Conservation (phyloP, 495 filamentous ascomycete genomes). For the Daldinia grandis region DNA sequence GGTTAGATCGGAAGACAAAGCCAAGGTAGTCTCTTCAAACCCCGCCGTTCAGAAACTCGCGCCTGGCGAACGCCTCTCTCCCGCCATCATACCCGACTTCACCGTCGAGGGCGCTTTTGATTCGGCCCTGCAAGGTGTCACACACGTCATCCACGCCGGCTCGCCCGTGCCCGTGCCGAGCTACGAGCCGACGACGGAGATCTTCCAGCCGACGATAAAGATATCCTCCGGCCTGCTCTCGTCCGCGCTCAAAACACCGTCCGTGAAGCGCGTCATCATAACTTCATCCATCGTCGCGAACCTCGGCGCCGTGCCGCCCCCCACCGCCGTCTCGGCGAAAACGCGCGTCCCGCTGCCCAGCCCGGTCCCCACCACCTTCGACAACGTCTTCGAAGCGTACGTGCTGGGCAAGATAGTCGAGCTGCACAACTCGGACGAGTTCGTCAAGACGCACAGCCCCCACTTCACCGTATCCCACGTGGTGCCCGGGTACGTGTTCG, state of each 20-base stretch:
- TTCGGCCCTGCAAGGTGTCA: neutral
- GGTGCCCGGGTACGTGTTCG: conserved; percentile 50
- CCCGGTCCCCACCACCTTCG: neutral
- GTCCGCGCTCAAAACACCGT: neutral
- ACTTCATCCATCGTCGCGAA: neutral
- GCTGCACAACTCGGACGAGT: conserved; percentile 23
- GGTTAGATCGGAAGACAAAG: conserved; percentile 45
- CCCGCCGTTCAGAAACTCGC: conserved; percentile 39
- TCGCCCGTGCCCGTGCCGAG: neutral
- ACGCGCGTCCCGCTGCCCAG: neutral
- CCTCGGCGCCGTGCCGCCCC: neutral
- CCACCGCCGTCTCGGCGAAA: neutral
- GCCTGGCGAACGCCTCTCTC: conserved; percentile 15
- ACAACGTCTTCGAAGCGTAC: neutral
- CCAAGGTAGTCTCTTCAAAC: conserved; percentile 37
- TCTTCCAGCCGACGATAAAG: neutral
- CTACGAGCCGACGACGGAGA: neutral
- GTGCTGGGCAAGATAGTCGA: neutral
- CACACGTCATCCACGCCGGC: neutral
- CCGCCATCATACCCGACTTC: neutral
- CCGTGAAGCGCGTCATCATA: neutral
- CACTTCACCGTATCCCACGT: conserved; percentile 52
- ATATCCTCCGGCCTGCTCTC: neutral
- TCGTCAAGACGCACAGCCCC: conserved; percentile 44
- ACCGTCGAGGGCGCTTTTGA: neutral